Evolutionary conservation across 2,329 filamentous ascomycete species (phyloP).

Genomic region (Tolypocladium capitatum): DNA sequence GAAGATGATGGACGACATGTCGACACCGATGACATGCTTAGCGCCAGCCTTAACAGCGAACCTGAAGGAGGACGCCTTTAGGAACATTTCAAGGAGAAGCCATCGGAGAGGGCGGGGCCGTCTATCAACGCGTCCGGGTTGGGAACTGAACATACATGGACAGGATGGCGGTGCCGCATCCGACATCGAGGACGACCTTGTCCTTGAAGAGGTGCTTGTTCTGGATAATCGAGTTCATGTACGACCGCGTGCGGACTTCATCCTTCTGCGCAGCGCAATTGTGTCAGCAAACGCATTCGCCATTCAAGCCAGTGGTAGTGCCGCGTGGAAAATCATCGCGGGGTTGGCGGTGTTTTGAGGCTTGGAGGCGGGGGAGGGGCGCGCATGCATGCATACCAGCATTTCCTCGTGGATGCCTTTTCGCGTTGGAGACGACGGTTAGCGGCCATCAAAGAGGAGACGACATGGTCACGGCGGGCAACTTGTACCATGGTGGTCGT

Average conservation of each 20-base stretch:
- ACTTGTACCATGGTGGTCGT: conserved; percentile 83
- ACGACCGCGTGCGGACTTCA: conserved; percentile 90
- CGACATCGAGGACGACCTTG: conserved; percentile 83
- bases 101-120: neutral
- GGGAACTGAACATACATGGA: conserved; percentile 71
- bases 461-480: conserved; percentile 1
- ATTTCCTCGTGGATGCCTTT: conserved; percentile 94
- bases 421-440: neutral
- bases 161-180: conserved; percentile 93
- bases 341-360: too few species aligned
- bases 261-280: conserved; percentile 57
- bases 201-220: conserved; percentile 88
- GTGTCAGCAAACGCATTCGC: conserved; percentile 7
- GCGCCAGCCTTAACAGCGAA: conserved; percentile 93
- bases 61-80: conserved; percentile 37
- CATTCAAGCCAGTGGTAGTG: neutral
- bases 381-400: conserved; percentile 54
- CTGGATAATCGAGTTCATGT: conserved; percentile 95
- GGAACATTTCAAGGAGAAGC: neutral
- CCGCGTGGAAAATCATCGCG: neutral
- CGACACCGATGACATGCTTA: conserved; percentile 96
- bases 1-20: conserved; percentile 99
- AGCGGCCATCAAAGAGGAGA: conserved; percentile 15
- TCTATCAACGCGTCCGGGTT: neutral
- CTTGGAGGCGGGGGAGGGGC: conserved; percentile 3